Evolutionary conservation across 441 rosid genomes (phyloP).

Genomic region (Gossypium trilobum): DNA sequence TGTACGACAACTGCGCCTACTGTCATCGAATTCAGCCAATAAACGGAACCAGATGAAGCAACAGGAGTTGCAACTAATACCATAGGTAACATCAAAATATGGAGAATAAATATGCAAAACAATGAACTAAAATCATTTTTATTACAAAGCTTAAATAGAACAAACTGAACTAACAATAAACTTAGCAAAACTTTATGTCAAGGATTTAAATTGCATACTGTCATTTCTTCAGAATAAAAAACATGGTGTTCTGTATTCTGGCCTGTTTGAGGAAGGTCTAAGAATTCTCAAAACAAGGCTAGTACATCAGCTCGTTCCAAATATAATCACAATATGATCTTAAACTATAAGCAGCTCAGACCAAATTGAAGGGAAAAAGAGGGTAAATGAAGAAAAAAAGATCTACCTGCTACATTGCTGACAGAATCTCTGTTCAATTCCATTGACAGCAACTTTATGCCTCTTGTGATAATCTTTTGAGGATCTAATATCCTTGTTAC

Average conservation of each 20-base stretch:
- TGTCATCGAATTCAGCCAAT: slow-evolving; percentile 72
- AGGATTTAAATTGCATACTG: no score
- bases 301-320: no score
- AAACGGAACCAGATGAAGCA: slow-evolving; percentile 59
- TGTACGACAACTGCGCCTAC: slow-evolving; percentile 80
- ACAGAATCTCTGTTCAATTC: slow-evolving; percentile 78
- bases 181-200: no score
- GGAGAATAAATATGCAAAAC: no score
- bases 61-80: not conserved
- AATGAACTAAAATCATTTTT: no score
- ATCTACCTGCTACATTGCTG: slow-evolving; percentile 91
- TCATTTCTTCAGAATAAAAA: no score
- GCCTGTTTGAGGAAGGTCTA: no score
- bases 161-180: not conserved
- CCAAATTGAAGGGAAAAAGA: slow-evolving; percentile 6
- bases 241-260: no score
- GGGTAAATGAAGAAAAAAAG: not conserved
- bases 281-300: no score
- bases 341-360: not conserved
- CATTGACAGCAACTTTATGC: slow-evolving; percentile 88
- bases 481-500: slow-evolving; percentile 53
- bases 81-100: no score
- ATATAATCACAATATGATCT: no score
- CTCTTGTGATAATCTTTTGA: slow-evolving; percentile 66
- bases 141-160: no score